phyloP scores from a whole-genome alignment of 176 grass and related monocot genomes.

The Aegilops speltoides region DNA sequence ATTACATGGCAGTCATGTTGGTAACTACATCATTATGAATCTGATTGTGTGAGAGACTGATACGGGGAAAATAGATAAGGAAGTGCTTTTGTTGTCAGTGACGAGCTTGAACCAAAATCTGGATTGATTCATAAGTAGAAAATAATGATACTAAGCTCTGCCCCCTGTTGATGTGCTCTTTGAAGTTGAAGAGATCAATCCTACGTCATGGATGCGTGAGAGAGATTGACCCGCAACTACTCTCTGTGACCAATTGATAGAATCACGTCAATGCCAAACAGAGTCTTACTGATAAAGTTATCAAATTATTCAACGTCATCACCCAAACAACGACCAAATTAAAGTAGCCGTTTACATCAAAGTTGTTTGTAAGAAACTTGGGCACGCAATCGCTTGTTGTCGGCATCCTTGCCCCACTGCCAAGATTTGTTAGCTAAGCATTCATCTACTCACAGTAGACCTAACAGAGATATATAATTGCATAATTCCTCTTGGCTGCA shows the following conservation, averaged over 20 bases:
- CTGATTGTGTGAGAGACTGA: neutral
- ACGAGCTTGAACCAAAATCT: neutral
- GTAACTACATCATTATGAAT: conserved; percentile 44
- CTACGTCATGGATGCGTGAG: conserved; percentile 31
- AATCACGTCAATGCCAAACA: conserved; percentile 35
- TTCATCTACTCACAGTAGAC: conserved; percentile 39
- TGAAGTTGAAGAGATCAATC: conserved; percentile 46
- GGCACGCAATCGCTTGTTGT: conserved; percentile 47
- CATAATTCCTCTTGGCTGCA: conserved; percentile 18
- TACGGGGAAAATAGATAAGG: conserved; percentile 34
- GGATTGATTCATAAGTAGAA: neutral
- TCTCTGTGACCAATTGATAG: conserved; percentile 35
- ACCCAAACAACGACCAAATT: conserved; percentile 49
- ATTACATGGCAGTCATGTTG: conserved; percentile 34
- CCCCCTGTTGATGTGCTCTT: conserved; percentile 22
- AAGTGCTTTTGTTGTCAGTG: conserved; percentile 33
- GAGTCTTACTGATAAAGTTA: conserved; percentile 33
- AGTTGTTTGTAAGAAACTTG: conserved; percentile 79
- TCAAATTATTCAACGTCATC: conserved; percentile 41
- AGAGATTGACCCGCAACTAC: conserved; percentile 62
- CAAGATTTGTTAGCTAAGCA: conserved; percentile 48
- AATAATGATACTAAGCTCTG: neutral
- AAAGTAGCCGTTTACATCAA: conserved; percentile 52
- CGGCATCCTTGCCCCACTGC: conserved; percentile 34
- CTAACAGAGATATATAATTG: conserved; percentile 53